phyloP scores from a whole-genome alignment of 441 rosid genomes.

The Erodium moschatum region DNA sequence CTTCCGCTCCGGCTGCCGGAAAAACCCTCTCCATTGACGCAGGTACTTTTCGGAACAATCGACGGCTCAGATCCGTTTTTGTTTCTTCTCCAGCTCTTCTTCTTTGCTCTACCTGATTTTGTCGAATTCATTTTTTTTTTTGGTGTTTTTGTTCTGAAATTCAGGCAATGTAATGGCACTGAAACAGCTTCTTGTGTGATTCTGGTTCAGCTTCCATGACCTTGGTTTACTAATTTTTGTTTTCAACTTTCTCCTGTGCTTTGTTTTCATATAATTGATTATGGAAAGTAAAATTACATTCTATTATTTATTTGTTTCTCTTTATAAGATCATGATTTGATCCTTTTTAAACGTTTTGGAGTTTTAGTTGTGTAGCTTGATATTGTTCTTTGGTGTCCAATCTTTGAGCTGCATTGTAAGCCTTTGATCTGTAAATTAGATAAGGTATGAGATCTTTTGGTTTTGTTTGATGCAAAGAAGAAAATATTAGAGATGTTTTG shows the following conservation, averaged over 20 bases:
- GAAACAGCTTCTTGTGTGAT: background rate
- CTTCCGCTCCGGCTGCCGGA: slow-evolving; percentile 17
- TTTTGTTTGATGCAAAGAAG: background rate
- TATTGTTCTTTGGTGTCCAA: slow-evolving; percentile 9
- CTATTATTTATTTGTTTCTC: background rate
- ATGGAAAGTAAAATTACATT: background rate
- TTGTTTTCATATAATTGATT: background rate
- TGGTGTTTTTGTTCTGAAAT: slow-evolving; percentile 16
- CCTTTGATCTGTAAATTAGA: slow-evolving; percentile 9
- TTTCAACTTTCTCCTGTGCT: background rate
- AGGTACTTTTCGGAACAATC: slow-evolving; percentile 23
- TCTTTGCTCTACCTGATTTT: no score
- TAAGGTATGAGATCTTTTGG: background rate
- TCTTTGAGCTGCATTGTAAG: slow-evolving; percentile 27
- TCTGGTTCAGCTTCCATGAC: background rate
- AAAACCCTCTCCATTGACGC: slow-evolving; percentile 36
- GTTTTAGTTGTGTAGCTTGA: slow-evolving; percentile 6
- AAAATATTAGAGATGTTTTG: background rate
- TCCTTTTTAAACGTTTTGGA: background rate
- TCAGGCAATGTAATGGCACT: slow-evolving; percentile 29
- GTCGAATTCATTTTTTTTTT: no score
- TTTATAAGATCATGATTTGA: background rate
- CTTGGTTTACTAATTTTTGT: background rate
- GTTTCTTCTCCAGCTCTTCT: background rate
- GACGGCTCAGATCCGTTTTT: slow-evolving; percentile 24